Conservation (phyloP, 2,329 filamentous ascomycete genomes). For the Cordyceps fumosorosea region DNA sequence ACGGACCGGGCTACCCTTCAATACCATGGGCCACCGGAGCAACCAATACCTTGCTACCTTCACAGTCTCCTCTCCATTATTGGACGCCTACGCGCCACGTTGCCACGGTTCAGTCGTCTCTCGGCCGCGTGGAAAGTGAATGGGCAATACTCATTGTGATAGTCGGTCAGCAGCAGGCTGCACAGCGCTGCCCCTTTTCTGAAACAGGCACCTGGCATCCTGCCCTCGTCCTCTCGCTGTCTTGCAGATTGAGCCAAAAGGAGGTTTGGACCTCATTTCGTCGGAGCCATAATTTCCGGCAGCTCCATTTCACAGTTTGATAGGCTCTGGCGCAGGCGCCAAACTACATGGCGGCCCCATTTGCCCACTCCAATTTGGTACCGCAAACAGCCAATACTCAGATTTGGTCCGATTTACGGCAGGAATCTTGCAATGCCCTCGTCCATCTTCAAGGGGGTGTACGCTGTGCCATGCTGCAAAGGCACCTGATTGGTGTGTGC, state of each 20-base stretch:
- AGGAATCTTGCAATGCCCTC: conserved; percentile 1
- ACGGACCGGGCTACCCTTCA: neutral
- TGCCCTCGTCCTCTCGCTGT: neutral
- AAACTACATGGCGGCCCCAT: conserved; percentile 1
- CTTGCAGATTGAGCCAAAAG: neutral
- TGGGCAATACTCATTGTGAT: neutral
- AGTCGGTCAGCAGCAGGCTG: neutral
- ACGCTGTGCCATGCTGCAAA: neutral
- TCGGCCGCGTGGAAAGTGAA: neutral
- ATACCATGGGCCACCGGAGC: neutral
- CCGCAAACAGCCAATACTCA: neutral
- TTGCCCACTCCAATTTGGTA: conserved; percentile 3
- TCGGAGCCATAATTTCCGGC: conserved; percentile 7
- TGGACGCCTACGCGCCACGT: neutral
- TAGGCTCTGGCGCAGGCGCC: conserved; percentile 1
- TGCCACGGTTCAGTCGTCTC: neutral
- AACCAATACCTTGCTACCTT: neutral
- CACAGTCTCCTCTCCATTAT: neutral
- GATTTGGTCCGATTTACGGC: conserved; percentile 11
- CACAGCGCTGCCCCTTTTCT: neutral
- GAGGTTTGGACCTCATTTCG: neutral
- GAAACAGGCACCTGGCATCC: neutral
- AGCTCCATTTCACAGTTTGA: neutral
- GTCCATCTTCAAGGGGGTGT: neutral
- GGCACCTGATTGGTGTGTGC: neutral